These are phyloP conservation scores for Candida schatavii DNA, from an alignment of 805 yeast genomes.

Conservation along the genomic window DNA sequence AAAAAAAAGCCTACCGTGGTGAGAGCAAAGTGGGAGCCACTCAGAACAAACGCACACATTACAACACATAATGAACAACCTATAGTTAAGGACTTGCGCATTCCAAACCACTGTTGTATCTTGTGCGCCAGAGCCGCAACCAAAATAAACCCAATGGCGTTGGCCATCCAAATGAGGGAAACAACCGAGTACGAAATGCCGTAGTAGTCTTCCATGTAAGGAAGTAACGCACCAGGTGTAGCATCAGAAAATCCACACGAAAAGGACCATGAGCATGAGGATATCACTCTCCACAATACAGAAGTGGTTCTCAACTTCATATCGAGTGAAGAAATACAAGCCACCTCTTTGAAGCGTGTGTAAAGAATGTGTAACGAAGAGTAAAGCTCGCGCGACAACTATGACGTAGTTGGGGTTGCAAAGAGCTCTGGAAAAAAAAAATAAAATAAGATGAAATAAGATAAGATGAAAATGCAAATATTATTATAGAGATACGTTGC, in stretches of 20 bases:
- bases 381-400: too few species aligned
- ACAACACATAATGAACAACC: constrained; percentile 35
- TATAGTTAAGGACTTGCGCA: constrained; percentile 33
- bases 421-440: too few species aligned
- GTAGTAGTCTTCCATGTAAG: constrained; percentile 49
- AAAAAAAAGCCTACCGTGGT: constrained; percentile 50
- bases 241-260: constrained; percentile 50
- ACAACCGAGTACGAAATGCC: constrained; percentile 48
- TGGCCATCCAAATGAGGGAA: constrained; percentile 56
- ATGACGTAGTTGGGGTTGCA: too few species aligned
- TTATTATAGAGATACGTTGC: too few species aligned
- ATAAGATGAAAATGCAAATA: too few species aligned
- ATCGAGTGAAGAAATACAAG: too few species aligned
- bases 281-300: constrained; percentile 28
- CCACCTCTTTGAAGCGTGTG: too few species aligned
- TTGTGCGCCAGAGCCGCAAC: constrained; percentile 49
- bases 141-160: constrained; percentile 51
- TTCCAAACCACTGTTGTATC: constrained; percentile 41
- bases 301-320: neutral
- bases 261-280: constrained; percentile 40
- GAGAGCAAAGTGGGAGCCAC: constrained; percentile 49
- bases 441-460: too few species aligned
- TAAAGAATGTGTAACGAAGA: too few species aligned
- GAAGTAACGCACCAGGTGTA: constrained; percentile 58
- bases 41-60: constrained; percentile 44